Evolutionary conservation across 192 early-diverging fungal species (phyloP).

Genomic region (Umbelopsis ramanniana): DNA sequence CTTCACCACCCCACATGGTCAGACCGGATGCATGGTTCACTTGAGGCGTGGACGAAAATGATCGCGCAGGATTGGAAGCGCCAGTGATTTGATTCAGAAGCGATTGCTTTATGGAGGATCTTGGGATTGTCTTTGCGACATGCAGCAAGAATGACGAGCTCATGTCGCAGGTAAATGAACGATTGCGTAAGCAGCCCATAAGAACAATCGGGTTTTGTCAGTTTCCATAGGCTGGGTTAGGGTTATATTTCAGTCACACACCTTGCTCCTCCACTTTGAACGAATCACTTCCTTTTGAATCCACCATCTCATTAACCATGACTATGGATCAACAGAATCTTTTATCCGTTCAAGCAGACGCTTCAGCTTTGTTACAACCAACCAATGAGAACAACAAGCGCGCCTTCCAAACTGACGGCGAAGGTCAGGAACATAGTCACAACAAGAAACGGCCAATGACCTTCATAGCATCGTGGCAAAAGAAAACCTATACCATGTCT

Average conservation of each 20-base stretch:
- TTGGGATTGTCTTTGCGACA: conserved; percentile 43
- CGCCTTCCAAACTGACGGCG: not conserved
- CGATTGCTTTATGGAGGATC: conserved; percentile 30
- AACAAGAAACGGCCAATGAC: conserved; percentile 14
- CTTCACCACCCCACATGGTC: conserved; percentile 39
- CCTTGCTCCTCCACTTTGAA: not conserved
- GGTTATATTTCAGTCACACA: not conserved
- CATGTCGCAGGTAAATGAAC: conserved; percentile 16
- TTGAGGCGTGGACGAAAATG: conserved; percentile 15
- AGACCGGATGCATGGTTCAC: conserved; percentile 13
- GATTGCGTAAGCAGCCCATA: conserved; percentile 18
- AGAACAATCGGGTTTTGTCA: conserved; percentile 20
- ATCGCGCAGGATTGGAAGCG: not conserved
- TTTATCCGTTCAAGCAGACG: not conserved
- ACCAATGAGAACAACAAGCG: conserved; percentile 22
- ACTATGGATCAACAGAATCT: not conserved
- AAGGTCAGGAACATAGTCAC: conserved; percentile 2
- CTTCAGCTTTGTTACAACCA: not conserved
- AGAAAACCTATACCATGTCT: conserved; percentile 20
- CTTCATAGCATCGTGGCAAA: conserved; percentile 28
- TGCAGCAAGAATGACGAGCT: conserved; percentile 36
- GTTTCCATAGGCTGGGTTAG: not conserved
- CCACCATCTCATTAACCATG: not conserved
- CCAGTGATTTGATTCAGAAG: conserved; percentile 27
- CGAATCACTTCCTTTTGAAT: not conserved